phyloP scores from a whole-genome alignment of 768 basidiomycete genomes.

The Tulasnella sp. region DNA sequence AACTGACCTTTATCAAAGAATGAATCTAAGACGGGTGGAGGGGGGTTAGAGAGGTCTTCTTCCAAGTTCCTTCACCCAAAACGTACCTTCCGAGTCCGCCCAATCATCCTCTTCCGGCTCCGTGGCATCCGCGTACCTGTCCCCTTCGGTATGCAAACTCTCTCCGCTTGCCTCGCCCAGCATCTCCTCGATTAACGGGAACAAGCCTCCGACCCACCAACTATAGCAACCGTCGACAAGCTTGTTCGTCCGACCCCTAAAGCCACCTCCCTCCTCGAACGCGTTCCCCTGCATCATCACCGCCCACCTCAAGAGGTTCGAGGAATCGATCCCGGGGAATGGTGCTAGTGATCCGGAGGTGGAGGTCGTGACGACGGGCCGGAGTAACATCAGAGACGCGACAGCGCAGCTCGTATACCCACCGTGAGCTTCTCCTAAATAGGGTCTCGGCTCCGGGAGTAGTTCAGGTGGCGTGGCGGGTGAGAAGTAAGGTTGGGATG shows the following conservation, averaged over 20 bases:
- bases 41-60: too few relatives aligned
- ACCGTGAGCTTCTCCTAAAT: conserved; percentile 94
- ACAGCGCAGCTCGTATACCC: conserved; percentile 95
- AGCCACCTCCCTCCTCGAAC: conserved; percentile 80
- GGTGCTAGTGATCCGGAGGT: not conserved
- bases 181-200: conserved; percentile 64
- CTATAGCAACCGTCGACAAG: conserved; percentile 99
- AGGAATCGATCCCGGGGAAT: conserved; percentile 18
- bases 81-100: conserved; percentile 67
- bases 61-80: too few relatives aligned
- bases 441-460: conserved; percentile 49
- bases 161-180: conserved; percentile 27
- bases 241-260: conserved; percentile 91
- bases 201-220: conserved; percentile 98
- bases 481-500: conserved; percentile 65
- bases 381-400: conserved; percentile 75
- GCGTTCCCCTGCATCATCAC: conserved; percentile 70
- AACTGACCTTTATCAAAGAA: conserved; percentile 49
- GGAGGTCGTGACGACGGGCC: conserved; percentile 42
- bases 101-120: conserved; percentile 46
- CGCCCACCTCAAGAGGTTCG: conserved; percentile 29
- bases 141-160: conserved; percentile 25
- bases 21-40: conserved; percentile 45
- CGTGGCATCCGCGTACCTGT: not conserved
- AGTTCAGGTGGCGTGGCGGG: conserved; percentile 26